Conservation (phyloP, 2,329 filamentous ascomycete genomes). For the Aspergillus sp. region DNA sequence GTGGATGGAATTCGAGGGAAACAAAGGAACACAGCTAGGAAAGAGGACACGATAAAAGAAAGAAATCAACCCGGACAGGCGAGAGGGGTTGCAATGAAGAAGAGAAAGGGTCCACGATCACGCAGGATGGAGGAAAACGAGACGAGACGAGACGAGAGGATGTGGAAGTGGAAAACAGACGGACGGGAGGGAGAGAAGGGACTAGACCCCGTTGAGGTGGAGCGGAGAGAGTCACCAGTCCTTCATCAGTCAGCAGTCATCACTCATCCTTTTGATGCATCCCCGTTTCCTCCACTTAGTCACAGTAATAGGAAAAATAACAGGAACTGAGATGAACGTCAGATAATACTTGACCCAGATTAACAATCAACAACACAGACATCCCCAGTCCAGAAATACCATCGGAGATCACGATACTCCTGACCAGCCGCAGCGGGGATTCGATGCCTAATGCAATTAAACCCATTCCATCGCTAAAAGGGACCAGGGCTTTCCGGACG, state of each 20-base stretch:
- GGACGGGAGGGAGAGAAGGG: conserved; percentile 2
- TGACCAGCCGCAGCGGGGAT: not conserved
- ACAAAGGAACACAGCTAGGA: not conserved
- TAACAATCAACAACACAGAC: not conserved
- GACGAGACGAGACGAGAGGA: not conserved
- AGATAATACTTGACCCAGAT: too few species aligned
- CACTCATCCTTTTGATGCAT: not conserved
- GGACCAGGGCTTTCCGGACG: conserved; percentile 8
- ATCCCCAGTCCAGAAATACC: not conserved
- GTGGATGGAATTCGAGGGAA: not conserved
- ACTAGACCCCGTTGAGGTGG: conserved; percentile 2
- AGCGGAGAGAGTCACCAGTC: not conserved
- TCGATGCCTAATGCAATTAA: not conserved
- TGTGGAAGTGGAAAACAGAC: not conserved
- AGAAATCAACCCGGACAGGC: conserved; percentile 1
- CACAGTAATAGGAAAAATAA: too few species aligned
- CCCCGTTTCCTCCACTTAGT: too few species aligned
- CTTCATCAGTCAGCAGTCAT: not conserved
- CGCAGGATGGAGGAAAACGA: not conserved
- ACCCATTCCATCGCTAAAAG: not conserved
- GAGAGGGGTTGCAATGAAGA: conserved; percentile 4
- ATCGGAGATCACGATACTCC: not conserved
- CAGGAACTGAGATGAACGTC: too few species aligned
- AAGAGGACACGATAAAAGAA: conserved; percentile 4
- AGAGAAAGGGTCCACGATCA: too few species aligned